phyloP scores from a whole-genome alignment of 768 basidiomycete genomes.

The Lactifluus piperatus region DNA sequence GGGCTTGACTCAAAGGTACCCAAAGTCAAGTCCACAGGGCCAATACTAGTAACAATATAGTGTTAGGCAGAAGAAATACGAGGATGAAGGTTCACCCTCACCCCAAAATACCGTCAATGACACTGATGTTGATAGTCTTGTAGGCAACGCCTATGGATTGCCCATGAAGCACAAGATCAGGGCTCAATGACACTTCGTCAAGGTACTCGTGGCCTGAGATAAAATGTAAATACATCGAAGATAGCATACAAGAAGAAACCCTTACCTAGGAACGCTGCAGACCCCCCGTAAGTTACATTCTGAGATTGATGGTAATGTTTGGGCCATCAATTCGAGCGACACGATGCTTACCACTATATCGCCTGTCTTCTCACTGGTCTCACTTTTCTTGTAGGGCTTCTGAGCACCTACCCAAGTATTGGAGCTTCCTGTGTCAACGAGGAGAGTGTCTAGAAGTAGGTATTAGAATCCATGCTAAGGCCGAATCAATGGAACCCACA shows the following conservation, averaged over 20 bases:
- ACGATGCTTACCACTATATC: not conserved
- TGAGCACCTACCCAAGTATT: not conserved
- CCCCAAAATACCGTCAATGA: slow-evolving; percentile 35
- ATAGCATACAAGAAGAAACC: not conserved
- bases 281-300: not conserved
- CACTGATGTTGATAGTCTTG: slow-evolving; percentile 22
- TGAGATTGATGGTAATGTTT: not conserved
- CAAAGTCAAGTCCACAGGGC: slow-evolving; percentile 28
- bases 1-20: slow-evolving; percentile 17
- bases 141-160: slow-evolving; percentile 34
- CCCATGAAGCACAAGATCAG: slow-evolving; percentile 17
- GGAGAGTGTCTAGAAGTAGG: not conserved
- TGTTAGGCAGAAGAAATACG: not conserved
- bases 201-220: not conserved
- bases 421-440: slow-evolving; percentile 4
- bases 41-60: slow-evolving; percentile 21
- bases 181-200: not conserved
- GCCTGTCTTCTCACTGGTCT: not conserved
- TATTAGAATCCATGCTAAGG: not conserved
- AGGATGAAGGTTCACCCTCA: not conserved
- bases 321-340: not conserved
- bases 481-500: slow-evolving; percentile 16
- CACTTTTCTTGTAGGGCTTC: not conserved
- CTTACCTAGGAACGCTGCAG: slow-evolving; percentile 6
- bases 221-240: not conserved